These are phyloP conservation scores for Suhomyces prunicola DNA, from an alignment of 805 yeast genomes.

Conservation along the genomic window DNA sequence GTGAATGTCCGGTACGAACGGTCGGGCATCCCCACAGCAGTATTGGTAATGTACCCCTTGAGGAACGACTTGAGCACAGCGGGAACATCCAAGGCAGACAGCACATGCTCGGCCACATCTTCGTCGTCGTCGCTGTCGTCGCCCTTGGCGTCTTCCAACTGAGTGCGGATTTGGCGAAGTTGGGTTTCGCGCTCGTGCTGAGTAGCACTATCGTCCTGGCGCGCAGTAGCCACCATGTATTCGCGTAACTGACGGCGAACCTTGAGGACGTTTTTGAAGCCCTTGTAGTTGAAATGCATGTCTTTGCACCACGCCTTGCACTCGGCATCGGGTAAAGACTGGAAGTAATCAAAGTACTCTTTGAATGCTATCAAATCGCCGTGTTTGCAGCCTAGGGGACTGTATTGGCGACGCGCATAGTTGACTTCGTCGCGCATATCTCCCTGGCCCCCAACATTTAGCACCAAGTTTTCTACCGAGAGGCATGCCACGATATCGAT, in stretches of 20 bases:
- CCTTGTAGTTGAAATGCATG: constrained; percentile 70
- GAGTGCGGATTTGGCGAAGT: constrained; percentile 21
- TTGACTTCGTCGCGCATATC: constrained; percentile 83
- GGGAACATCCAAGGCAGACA: constrained; percentile 47
- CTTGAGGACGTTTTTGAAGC: constrained; percentile 71
- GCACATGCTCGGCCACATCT: constrained; percentile 8
- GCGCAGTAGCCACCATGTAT: constrained; percentile 55
- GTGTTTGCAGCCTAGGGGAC: constrained; percentile 64
- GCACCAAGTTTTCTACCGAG: constrained; percentile 82
- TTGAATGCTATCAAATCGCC: constrained; percentile 86
- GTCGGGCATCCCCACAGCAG: constrained; percentile 94
- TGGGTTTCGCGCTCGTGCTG: constrained; percentile 26
- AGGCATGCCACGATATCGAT: constrained; percentile 90
- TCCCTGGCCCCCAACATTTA: constrained; percentile 64
- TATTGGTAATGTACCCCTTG: constrained; percentile 78
- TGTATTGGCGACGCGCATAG: constrained; percentile 63
- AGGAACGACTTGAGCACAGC: constrained; percentile 73
- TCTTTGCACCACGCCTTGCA: constrained; percentile 81
- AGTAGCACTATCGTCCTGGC: constrained; percentile 35
- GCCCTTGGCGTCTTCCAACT: constrained; percentile 20
- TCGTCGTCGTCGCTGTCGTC: constrained; percentile 23
- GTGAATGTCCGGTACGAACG: constrained; percentile 84
- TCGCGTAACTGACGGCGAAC: constrained; percentile 73
- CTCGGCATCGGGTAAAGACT: constrained; percentile 45
- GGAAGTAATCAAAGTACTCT: constrained; percentile 63